These are phyloP conservation scores for Ophiostoma piceae DNA, from an alignment of 2,329 filamentous ascomycete species.

Conservation along the genomic window DNA sequence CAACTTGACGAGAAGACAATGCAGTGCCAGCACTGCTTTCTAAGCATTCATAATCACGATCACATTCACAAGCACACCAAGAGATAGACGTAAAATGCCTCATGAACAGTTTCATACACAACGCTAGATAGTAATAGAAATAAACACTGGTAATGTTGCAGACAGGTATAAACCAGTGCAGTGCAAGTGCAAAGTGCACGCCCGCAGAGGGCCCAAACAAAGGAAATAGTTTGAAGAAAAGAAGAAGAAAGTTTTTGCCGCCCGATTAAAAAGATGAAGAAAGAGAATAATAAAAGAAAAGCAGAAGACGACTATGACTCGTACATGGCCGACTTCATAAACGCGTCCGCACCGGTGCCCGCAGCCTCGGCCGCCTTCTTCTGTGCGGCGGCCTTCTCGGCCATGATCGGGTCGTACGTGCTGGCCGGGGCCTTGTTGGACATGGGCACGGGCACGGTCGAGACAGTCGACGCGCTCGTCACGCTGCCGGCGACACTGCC, in stretches of 20 bases:
- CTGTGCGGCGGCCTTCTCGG: constrained; percentile 27
- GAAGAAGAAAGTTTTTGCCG: not conserved
- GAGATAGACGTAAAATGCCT: not conserved
- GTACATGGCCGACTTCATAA: constrained; percentile 56
- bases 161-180: not conserved
- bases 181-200: not conserved
- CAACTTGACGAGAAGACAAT: no score
- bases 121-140: not conserved
- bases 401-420: constrained; percentile 24
- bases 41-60: not conserved
- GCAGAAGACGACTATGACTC: constrained; percentile 36
- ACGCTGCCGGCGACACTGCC: constrained; percentile 51
- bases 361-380: constrained; percentile 33
- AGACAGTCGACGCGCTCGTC: constrained; percentile 26
- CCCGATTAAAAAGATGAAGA: not conserved
- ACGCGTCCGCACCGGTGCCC: constrained; percentile 45
- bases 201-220: not conserved
- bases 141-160: not conserved
- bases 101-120: not conserved
- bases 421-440: not conserved
- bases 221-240: not conserved
- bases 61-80: not conserved
- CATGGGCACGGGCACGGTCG: constrained; percentile 28
- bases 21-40: no score
- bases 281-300: not conserved